phyloP scores from a whole-genome alignment of 257 asterid species.

The Nicotiana obtusifolia region DNA sequence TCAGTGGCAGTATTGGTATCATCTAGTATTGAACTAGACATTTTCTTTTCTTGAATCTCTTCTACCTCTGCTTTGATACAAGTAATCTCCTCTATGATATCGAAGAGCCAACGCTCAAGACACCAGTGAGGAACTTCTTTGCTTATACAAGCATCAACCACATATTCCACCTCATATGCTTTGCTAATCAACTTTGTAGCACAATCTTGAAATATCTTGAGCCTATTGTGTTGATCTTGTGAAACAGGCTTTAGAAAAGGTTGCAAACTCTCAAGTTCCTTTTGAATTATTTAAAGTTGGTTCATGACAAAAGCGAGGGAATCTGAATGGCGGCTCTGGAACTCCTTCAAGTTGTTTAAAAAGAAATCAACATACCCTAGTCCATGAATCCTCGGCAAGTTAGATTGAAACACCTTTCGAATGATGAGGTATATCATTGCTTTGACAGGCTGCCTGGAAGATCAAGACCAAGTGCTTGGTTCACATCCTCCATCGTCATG shows the following conservation, averaged over 20 bases:
- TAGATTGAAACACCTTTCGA: background rate
- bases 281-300: background rate
- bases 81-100: background rate
- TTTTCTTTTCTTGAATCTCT: no score
- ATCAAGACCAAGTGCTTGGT: background rate
- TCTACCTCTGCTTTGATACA: no score
- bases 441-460: background rate
- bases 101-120: background rate
- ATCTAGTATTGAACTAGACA: no score
- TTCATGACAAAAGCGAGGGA: background rate
- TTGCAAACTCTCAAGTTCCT: background rate
- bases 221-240: no score
- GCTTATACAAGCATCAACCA: conserved; percentile 1
- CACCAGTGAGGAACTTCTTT: conserved; percentile 9
- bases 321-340: background rate
- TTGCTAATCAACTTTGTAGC: background rate
- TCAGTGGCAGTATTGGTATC: background rate
- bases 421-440: background rate
- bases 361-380: background rate
- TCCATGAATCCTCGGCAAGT: background rate
- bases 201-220: no score
- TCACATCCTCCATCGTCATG: background rate
- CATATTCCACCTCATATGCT: conserved; percentile 22
- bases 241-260: background rate
- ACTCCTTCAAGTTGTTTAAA: background rate